Conservation (phyloP, 2,329 filamentous ascomycete species). For the Rutstroemia sydowiana region DNA sequence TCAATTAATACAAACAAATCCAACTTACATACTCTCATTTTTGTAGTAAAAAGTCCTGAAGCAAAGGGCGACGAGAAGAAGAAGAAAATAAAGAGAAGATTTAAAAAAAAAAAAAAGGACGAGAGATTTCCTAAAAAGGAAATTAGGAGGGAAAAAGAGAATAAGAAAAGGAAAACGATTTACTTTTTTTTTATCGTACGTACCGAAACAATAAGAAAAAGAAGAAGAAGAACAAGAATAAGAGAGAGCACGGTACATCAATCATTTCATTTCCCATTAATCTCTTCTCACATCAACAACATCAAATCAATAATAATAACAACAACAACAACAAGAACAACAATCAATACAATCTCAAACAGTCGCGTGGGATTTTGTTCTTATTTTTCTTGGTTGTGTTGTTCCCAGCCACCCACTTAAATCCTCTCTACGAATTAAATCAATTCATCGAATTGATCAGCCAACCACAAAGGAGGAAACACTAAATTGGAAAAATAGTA, state of each 20-base stretch:
- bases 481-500: neutral
- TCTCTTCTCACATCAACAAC: neutral
- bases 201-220: neutral
- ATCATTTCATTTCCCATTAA: neutral
- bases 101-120: no score
- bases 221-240: neutral
- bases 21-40: conserved; percentile 9
- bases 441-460: conserved; percentile 4
- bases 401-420: conserved; percentile 9
- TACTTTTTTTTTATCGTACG: neutral
- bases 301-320: neutral
- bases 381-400: neutral
- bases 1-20: neutral
- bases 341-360: neutral
- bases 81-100: no score
- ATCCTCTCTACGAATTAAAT: conserved; percentile 1
- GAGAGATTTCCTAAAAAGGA: neutral
- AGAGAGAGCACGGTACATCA: neutral
- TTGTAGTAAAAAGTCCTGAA: neutral
- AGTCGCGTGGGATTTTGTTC: neutral
- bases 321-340: neutral
- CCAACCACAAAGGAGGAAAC: neutral
- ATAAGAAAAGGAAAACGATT: neutral
- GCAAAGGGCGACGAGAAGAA: neutral
- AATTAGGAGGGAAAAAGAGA: neutral